Percentiles rank a stretch among this genome's conserved stretches.
Evolutionary conservation across 257 asterid genomes (phyloP).

Genomic region (Penstemon eatonii): DNA sequence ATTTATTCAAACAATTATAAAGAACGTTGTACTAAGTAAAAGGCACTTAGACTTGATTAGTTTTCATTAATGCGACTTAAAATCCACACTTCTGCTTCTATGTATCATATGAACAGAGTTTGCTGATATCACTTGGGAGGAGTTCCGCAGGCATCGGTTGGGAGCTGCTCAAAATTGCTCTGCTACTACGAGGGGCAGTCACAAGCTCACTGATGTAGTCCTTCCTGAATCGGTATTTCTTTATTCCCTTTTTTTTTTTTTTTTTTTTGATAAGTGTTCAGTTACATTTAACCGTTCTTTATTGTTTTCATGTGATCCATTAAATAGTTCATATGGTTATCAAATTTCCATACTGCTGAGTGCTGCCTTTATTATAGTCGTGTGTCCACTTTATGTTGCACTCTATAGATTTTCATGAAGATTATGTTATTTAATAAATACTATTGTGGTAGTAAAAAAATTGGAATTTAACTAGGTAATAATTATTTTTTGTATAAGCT

Average conservation of each 20-base stretch:
- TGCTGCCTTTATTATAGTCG: neutral
- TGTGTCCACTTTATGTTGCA: neutral
- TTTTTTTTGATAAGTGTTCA: no score
- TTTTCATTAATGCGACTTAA: neutral
- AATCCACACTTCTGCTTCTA: no score
- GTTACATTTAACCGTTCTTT: neutral
- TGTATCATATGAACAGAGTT: conserved; percentile 51
- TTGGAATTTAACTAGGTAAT: no score
- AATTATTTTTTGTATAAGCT: conserved; percentile 5
- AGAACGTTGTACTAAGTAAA: neutral
- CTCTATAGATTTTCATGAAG: conserved; percentile 3
- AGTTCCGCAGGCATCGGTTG: conserved; percentile 65
- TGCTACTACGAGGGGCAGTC: conserved; percentile 81
- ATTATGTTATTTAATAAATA: neutral
- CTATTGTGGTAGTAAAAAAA: neutral
- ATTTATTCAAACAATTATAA: neutral
- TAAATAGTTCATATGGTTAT: neutral
- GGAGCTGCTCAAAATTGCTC: conserved; percentile 99
- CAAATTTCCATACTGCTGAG: neutral
- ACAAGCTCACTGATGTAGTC: conserved; percentile 54
- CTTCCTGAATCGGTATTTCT: conserved; percentile 68
- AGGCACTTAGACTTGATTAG: neutral
- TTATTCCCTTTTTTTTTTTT: conserved; percentile 17
- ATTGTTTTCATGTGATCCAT: conserved; percentile 5
- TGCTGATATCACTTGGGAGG: conserved; percentile 94